Conservation (phyloP, 768 basidiomycete species). For the Candolleomyces eurysporus region DNA sequence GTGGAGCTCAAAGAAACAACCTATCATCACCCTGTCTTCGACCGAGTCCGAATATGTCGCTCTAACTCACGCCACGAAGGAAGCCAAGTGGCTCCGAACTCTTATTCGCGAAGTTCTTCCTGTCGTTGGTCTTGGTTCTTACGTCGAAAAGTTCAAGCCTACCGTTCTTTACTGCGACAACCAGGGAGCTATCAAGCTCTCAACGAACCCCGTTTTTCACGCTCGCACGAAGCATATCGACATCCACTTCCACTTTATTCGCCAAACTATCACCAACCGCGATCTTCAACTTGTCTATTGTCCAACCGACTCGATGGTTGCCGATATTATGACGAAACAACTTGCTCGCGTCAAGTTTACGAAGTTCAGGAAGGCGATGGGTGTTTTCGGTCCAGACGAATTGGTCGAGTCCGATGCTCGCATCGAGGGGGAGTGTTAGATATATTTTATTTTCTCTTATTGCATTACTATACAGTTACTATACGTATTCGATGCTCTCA, state of each 20-base stretch:
- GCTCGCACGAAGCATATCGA: slow-evolving; percentile 36
- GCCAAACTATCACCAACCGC: slow-evolving; percentile 17
- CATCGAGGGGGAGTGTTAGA: neutral
- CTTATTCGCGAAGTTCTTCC: slow-evolving; percentile 5
- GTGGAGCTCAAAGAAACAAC: no score
- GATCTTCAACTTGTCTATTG: slow-evolving; percentile 13
- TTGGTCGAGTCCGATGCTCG: neutral
- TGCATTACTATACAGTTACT: no score
- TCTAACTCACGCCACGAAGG: slow-evolving; percentile 23
- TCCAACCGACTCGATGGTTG: slow-evolving; percentile 25
- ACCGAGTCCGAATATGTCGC: slow-evolving; percentile 36
- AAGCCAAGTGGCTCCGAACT: slow-evolving; percentile 15
- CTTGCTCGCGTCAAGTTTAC: slow-evolving; percentile 10
- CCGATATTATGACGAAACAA: slow-evolving; percentile 16
- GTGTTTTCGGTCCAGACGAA: neutral
- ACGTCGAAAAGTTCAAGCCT: neutral
- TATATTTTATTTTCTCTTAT: no score
- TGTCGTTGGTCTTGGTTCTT: neutral
- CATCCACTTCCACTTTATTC: slow-evolving; percentile 31
- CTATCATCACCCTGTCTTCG: slow-evolving; percentile 25
- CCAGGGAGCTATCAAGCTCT: slow-evolving; percentile 18
- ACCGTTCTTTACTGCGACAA: slow-evolving; percentile 17
- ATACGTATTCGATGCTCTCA: no score
- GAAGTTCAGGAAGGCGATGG: slow-evolving; percentile 1
- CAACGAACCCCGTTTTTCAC: slow-evolving; percentile 26